Evolutionary conservation across 768 basidiomycete genomes (phyloP), one percentile per base, ranked within the genome.

Genomic region (Rhizopogon vesiculosus): DNA sequence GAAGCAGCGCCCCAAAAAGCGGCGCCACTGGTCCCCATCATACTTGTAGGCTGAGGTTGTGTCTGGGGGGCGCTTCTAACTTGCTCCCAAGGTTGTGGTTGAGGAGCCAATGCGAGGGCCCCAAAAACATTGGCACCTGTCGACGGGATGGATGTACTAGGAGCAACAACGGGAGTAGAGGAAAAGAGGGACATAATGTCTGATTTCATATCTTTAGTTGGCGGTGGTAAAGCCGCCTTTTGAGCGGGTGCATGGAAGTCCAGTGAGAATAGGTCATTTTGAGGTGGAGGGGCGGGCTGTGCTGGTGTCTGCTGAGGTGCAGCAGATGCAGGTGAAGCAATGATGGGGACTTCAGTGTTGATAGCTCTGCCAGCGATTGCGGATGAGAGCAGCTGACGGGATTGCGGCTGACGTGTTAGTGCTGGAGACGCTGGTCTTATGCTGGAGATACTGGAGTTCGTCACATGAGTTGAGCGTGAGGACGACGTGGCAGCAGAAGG

Each of bases 121-220:
- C 72, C 76, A 58, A 73, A 76, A 16, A 68, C 65, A 28, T 63
- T 49, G 5, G 61, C 56, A 44, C 70, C 51, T 51, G 72, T 60
- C 33, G 73, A 64, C 0, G 70, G 66, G 31, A 28, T 53, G 18
- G 52, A 31, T 18, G 51, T 28, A 15, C 33, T 42, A 7, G 33
- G 25, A 35, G 42, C 50, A 9, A 58, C 57, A 7, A 63, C 35
- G 0, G 76, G 66, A 0, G 77, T 63, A 0, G 79, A 66, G 15
- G 88, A 82, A 69, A 91, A 93, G 42, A 95, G 78, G 0, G 90
- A 90, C 16, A 95, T 75, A 59, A 95, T 95, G 60, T 95, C 89
- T 53, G 90, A 80, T 62, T 93, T 94, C 44, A 86, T 79, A 62
- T 91, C 87, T 64, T 89, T 91, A 67, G 78, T 79, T 0, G 78